A percentile compares a stretch with the other conserved stretches of the same genome.
Conservation (phyloP, 345 rosid genomes). For the Populus nigra region DNA sequence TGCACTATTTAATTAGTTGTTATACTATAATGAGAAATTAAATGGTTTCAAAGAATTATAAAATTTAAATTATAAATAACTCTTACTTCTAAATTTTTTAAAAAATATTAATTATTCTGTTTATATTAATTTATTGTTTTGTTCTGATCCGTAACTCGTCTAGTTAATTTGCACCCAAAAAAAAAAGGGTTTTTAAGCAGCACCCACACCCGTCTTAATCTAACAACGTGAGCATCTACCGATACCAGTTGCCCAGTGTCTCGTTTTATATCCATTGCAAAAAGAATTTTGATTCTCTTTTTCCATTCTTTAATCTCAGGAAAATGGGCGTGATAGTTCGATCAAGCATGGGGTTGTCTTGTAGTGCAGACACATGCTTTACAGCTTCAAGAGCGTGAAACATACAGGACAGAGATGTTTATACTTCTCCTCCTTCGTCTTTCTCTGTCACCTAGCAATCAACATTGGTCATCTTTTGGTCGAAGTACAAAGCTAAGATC, state of each 20-base stretch:
- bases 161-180: too few species aligned
- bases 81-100: too few species aligned
- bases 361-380: not conserved
- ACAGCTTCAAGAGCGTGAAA: not conserved
- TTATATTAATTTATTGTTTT: too few species aligned
- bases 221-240: not conserved
- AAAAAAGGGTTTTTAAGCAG: not conserved
- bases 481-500: not conserved
- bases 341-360: not conserved
- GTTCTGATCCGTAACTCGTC: too few species aligned
- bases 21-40: too few species aligned
- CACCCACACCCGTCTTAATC: not conserved
- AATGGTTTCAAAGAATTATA: too few species aligned
- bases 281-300: not conserved
- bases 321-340: not conserved
- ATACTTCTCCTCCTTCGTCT: not conserved
- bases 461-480: not conserved
- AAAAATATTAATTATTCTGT: too few species aligned
- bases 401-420: not conserved
- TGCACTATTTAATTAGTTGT: too few species aligned
- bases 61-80: too few species aligned
- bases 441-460: not conserved
- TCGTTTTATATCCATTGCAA: not conserved
- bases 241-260: not conserved
- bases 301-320: not conserved